Base-by-base conservation (phyloP, 2,329 filamentous ascomycete species). In the Diaporthe eres region DNA sequence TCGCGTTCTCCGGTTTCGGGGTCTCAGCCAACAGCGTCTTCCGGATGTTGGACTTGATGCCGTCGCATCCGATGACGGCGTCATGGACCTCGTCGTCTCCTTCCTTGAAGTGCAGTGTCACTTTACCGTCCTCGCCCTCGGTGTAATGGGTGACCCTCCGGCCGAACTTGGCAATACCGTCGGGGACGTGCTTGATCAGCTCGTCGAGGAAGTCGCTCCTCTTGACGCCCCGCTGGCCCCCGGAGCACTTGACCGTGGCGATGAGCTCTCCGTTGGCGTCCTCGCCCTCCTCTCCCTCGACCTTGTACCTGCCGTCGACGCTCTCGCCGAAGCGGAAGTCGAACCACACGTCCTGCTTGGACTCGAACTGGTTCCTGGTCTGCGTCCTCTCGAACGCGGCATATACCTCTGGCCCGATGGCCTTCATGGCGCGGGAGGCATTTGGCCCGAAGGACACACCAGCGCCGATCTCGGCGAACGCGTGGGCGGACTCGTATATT, bases 371-470 rank as follows among this genome's bases (percentile, higher is more conserved):
- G 25, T 82, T 82, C 13, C 67, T 63, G 2, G 82, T 84, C 44
- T 79, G 77, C 22, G 82, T 82, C 13, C 78, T 78, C 13, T 81
- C 53, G 53, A 82, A 84, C 2, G 76, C 81, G 15, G 78, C 80
- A 37, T 77, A 71, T 19, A 77, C 63, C 65, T 84, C 77, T 9
- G 74, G 74, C 2, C 78, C 79, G 31, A 77, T 77, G 58, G 83
- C 81, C 8, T 77, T 79, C 34, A 82, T 81, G 4, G 83, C 82
- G 53, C 75, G 61, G 63, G 74, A 75, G 70, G 76, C 76, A 77
- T 91, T 91, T 49, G 89, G 87, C 1, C 88, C 88, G 63, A 92
- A 87, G 2, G 87, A 86, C 1, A 92, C 85, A 8, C 90, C 91
- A 3, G 90, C 89, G 3, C 90, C 90, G 42, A 92, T 89, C 79